Evolutionary conservation across 176 grass and related monocot species (phyloP).

Genomic region (Eleusine indica): DNA sequence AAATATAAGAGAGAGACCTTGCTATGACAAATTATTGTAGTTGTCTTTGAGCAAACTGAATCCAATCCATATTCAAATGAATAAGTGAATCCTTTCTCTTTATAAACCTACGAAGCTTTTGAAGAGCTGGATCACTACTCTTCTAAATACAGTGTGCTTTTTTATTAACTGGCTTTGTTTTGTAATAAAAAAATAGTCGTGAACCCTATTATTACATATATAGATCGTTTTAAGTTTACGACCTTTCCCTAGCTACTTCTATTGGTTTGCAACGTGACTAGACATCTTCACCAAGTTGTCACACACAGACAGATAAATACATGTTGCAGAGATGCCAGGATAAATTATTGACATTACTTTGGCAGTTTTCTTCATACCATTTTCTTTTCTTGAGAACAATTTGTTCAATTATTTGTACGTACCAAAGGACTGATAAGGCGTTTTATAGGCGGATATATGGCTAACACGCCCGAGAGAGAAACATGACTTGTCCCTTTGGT

Average conservation of each 20-base stretch:
- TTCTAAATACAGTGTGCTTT: neutral
- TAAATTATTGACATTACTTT: conserved; percentile 45
- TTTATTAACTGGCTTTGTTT: neutral
- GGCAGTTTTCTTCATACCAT: conserved; percentile 31
- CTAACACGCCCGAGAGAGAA: conserved; percentile 23
- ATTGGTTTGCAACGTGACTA: conserved; percentile 34
- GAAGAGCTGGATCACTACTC: neutral
- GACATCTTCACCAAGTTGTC: conserved; percentile 37
- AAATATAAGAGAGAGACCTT: neutral
- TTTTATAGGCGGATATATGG: conserved; percentile 27
- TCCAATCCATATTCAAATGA: neutral
- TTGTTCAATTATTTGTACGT: conserved; percentile 25
- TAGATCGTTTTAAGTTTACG: conserved; percentile 25
- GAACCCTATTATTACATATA: conserved; percentile 6
- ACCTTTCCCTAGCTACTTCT: conserved; percentile 20
- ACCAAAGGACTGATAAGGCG: conserved; percentile 16
- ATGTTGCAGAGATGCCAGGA: conserved; percentile 18
- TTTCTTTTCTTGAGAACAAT: conserved; percentile 49
- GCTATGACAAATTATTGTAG: neutral
- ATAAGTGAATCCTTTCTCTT: neutral
- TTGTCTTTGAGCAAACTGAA: neutral
- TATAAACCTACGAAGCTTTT: neutral
- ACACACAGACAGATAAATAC: conserved; percentile 19
- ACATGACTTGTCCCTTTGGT: conserved; percentile 38
- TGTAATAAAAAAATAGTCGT: neutral